Conservation (phyloP, 345 rosid species). For the Citrus cavaleriei region DNA sequence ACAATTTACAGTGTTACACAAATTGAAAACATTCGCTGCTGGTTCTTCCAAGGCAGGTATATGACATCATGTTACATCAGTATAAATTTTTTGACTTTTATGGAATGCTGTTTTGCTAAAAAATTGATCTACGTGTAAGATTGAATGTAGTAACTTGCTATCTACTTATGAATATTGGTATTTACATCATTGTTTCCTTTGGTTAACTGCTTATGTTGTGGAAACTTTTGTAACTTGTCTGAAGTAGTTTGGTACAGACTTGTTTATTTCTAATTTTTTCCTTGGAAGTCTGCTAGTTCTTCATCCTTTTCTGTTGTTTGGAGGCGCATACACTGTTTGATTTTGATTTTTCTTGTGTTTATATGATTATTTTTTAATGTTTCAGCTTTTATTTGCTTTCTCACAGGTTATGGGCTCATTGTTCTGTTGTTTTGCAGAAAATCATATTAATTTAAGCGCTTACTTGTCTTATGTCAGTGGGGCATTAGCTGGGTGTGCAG, state of each 20-base stretch:
- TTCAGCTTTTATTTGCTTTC: neutral
- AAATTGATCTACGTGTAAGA: neutral
- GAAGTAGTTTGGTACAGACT: neutral
- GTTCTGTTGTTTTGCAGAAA: slow-evolving; percentile 52
- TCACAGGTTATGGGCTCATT: neutral
- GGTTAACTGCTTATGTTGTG: neutral
- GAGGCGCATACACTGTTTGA: neutral
- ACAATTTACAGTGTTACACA: slow-evolving; percentile 83
- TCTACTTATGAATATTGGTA: neutral
- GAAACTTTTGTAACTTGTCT: neutral
- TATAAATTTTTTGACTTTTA: neutral
- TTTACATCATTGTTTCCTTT: neutral
- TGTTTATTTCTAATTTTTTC: neutral
- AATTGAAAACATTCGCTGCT: slow-evolving; percentile 70
- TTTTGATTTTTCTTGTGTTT: neutral
- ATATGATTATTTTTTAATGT: neutral
- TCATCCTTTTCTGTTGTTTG: neutral
- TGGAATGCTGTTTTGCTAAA: neutral
- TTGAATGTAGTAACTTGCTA: neutral
- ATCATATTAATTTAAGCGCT: slow-evolving; percentile 79
- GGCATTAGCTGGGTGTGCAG: slow-evolving; percentile 91
- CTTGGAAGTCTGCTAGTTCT: neutral
- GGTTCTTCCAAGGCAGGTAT: slow-evolving; percentile 91
- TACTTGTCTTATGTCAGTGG: slow-evolving; percentile 82
- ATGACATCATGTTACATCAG: neutral